Conservation (phyloP, 225 moss, liverwort and hornwort species). For the Sphagnum contortum region DNA sequence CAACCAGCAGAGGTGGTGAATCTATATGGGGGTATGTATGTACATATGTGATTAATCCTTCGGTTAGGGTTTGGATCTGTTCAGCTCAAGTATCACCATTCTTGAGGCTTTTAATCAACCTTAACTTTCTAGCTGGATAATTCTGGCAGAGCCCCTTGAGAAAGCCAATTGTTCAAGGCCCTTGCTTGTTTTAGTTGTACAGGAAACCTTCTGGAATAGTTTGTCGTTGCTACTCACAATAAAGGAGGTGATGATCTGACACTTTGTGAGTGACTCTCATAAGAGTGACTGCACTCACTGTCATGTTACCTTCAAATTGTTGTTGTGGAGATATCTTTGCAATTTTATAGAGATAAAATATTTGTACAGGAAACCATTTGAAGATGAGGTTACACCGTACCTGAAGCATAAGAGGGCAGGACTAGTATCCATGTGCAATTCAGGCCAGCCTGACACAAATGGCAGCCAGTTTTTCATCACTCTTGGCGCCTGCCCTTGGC, state of each 20-base stretch:
- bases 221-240: not conserved
- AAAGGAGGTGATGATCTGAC: too few relatives aligned
- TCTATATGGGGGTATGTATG: constrained; percentile 75
- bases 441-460: constrained; percentile 78
- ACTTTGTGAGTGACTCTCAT: too few relatives aligned
- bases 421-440: constrained; percentile 94
- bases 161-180: too few relatives aligned
- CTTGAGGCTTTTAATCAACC: not conserved
- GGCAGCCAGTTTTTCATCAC: constrained; percentile 97
- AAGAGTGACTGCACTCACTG: too few relatives aligned
- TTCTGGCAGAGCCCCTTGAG: not conserved
- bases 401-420: constrained; percentile 95
- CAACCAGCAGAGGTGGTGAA: constrained; percentile 98
- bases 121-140: not conserved
- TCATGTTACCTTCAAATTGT: too few relatives aligned
- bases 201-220: too few relatives aligned
- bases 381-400: constrained; percentile 83
- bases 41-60: not conserved
- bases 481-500: constrained; percentile 82
- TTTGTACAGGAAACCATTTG: constrained; percentile 70
- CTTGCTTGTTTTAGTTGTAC: too few relatives aligned
- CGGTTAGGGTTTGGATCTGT: not conserved
- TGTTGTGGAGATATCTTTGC: too few relatives aligned
- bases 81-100: not conserved
- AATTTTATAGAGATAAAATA: not conserved